Conservation (phyloP, 2,329 filamentous ascomycete species). For the Arthrobotrys iridis region DNA sequence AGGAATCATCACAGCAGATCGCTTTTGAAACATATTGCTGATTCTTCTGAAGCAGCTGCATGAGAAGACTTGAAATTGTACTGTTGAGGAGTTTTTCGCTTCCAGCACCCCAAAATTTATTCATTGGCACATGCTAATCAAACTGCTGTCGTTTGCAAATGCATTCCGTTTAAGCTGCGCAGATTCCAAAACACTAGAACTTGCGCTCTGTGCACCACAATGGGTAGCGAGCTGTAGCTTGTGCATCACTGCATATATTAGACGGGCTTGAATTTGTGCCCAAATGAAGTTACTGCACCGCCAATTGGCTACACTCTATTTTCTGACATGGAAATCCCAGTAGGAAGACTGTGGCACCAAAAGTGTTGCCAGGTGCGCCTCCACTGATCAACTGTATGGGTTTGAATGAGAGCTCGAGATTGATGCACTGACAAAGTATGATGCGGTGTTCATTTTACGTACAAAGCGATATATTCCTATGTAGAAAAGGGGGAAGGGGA, state of each 20-base stretch:
- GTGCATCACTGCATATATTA: constrained; percentile 40
- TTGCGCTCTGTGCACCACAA: constrained; percentile 11
- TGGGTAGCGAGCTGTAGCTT: constrained; percentile 48
- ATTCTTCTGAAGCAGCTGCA: constrained; percentile 49
- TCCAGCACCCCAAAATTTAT: constrained; percentile 37
- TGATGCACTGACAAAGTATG: constrained; percentile 5
- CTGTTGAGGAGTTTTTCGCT: constrained; percentile 24
- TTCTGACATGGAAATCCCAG: constrained; percentile 50
- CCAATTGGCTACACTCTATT: constrained; percentile 39
- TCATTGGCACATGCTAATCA: constrained; percentile 30
- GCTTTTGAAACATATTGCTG: constrained; percentile 48
- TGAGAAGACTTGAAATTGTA: constrained; percentile 13
- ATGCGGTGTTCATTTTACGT: constrained; percentile 21
- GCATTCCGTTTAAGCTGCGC: constrained; percentile 37
- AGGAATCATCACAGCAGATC: constrained; percentile 50
- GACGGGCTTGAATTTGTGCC: constrained; percentile 27
- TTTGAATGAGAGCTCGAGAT: constrained; percentile 19
- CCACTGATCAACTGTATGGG: constrained; percentile 8
- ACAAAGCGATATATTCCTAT: not conserved
- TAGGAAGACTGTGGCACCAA: constrained; percentile 39
- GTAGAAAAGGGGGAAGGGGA: not conserved
- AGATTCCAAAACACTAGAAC: constrained; percentile 44
- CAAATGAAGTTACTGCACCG: constrained; percentile 43
- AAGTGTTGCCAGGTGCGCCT: constrained; percentile 45
- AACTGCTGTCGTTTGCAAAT: constrained; percentile 27